Evolutionary conservation across 495 filamentous ascomycete species (phyloP).

Genomic region (Xylaria curta): DNA sequence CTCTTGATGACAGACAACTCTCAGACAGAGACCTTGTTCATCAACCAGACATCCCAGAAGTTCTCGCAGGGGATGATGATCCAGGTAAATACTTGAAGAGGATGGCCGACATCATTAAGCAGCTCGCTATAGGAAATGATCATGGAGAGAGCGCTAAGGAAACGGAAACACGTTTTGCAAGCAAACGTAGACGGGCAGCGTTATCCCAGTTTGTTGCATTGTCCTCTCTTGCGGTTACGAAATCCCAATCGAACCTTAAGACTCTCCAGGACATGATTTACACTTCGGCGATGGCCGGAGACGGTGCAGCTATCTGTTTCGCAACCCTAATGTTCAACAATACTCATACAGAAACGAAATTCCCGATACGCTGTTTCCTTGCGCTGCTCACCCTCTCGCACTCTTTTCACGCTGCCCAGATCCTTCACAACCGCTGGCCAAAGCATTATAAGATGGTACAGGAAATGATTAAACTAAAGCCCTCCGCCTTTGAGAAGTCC

Average conservation of each 20-base stretch:
- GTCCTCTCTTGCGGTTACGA: not conserved
- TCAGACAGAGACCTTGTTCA: not conserved
- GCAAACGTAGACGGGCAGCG: not conserved
- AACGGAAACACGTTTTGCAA: not conserved
- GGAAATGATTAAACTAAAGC: constrained; percentile 4
- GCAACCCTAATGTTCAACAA: not conserved
- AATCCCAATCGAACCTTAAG: not conserved
- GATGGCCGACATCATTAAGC: not conserved
- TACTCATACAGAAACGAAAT: not conserved
- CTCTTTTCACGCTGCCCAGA: not conserved
- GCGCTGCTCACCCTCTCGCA: not conserved
- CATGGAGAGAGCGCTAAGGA: not conserved
- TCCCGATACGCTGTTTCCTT: constrained; percentile 5
- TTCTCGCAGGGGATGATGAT: not conserved
- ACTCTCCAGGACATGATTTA: not conserved
- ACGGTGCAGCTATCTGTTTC: not conserved
- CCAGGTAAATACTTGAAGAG: not conserved
- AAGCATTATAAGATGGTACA: not conserved
- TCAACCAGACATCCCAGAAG: not conserved
- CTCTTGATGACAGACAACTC: not conserved
- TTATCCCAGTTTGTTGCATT: not conserved
- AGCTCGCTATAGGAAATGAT: not conserved
- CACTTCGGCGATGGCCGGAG: not conserved
- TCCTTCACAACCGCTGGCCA: not conserved
- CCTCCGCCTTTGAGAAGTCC: not conserved